Conservation (phyloP, 2,329 filamentous ascomycete genomes). For the Aspergillus sp. region DNA sequence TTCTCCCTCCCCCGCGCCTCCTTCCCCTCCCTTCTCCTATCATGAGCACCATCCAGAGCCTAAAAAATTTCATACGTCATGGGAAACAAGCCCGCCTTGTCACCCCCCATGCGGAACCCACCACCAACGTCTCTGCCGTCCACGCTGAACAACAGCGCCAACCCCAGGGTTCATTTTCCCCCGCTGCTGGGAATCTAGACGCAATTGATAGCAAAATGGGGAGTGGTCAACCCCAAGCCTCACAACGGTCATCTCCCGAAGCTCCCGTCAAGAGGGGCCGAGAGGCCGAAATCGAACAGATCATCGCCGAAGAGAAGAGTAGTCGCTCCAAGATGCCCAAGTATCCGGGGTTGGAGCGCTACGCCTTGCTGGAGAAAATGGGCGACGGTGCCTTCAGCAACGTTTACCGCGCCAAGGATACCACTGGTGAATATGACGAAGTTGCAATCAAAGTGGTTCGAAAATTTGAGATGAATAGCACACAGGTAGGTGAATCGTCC, state of each 20-base stretch:
- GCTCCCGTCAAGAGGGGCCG: conserved; percentile 44
- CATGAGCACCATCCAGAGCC: conserved; percentile 81
- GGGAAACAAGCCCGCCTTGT: conserved; percentile 86
- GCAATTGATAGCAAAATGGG: conserved; percentile 60
- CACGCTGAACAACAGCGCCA: conserved; percentile 63
- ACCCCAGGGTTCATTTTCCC: conserved; percentile 47
- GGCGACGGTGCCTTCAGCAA: conserved; percentile 98
- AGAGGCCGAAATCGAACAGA: conserved; percentile 71
- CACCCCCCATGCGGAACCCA: conserved; percentile 61
- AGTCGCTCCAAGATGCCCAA: conserved; percentile 80
- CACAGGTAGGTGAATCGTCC: conserved; percentile 72
- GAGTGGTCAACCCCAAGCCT: conserved; percentile 62
- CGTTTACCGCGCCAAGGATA: conserved; percentile 86
- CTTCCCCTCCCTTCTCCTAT: conserved; percentile 15
- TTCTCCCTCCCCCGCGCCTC: conserved; percentile 11
- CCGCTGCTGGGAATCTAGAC: conserved; percentile 61
- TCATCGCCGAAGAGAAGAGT: conserved; percentile 89
- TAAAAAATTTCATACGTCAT: conserved; percentile 98
- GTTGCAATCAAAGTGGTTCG: conserved; percentile 98
- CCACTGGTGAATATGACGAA: conserved; percentile 68
- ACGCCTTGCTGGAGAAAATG: conserved; percentile 92
- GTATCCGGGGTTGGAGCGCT: conserved; percentile 83
- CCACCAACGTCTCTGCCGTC: conserved; percentile 62
- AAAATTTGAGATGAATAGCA: conserved; percentile 98
- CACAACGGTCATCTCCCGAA: conserved; percentile 47